A percentile compares a stretch with the other conserved stretches of the same genome.
Conservation (phyloP, 805 yeast species). For the Starmera pachycereana region DNA sequence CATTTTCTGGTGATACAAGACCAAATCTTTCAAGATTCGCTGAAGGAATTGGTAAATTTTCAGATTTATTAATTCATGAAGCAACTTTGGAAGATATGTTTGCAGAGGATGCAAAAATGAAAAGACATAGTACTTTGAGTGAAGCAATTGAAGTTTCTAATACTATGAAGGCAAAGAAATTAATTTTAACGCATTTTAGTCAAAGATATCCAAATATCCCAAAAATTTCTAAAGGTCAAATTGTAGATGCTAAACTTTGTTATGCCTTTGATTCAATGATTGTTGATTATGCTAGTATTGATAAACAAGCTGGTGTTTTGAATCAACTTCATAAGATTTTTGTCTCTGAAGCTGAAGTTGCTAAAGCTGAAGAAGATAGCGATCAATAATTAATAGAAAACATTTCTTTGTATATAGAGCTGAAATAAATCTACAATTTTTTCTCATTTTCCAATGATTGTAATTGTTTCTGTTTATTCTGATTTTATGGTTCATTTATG, state of each 20-base stretch:
- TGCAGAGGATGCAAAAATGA: slow-evolving; percentile 65
- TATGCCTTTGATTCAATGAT: slow-evolving; percentile 65
- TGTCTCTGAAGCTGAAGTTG: too few relatives aligned
- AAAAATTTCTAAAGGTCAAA: slow-evolving; percentile 19
- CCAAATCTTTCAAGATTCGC: slow-evolving; percentile 58
- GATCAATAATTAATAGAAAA: background rate
- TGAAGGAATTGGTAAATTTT: slow-evolving; percentile 44
- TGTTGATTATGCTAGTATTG: slow-evolving; percentile 33
- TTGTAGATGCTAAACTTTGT: slow-evolving; percentile 25
- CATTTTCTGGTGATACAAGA: slow-evolving; percentile 93
- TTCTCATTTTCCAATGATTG: too few relatives aligned
- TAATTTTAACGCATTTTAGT: slow-evolving; percentile 84
- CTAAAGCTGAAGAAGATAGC: slow-evolving; percentile 4
- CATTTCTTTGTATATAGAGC: background rate
- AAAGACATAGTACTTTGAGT: slow-evolving; percentile 79
- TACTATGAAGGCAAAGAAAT: slow-evolving; percentile 59
- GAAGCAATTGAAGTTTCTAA: slow-evolving; percentile 72
- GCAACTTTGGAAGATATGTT: slow-evolving; percentile 82
- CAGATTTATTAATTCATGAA: slow-evolving; percentile 83
- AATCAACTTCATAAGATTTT: slow-evolving; percentile 21
- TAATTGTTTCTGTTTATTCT: too few relatives aligned
- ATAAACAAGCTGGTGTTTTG: slow-evolving; percentile 22
- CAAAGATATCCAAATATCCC: slow-evolving; percentile 71
- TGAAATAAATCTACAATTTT: too few relatives aligned
- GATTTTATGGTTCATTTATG: too few relatives aligned